Conservation (phyloP, 352 stramenopile species). For the Stephanocyclus meneghinianus region DNA sequence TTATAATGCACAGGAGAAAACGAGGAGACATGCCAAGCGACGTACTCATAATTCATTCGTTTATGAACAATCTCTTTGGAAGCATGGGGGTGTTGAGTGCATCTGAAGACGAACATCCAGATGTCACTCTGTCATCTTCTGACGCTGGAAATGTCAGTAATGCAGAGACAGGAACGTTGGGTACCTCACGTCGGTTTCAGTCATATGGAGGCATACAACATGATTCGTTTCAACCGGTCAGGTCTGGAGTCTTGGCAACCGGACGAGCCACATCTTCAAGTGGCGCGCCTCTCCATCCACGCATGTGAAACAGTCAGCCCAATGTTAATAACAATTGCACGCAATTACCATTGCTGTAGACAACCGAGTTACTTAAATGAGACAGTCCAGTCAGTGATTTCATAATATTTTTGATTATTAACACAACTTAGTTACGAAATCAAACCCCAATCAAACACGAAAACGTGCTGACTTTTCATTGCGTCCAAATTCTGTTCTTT, state of each 20-base stretch:
- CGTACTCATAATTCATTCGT: slow-evolving; percentile 38
- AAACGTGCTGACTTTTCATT: slow-evolving; percentile 1
- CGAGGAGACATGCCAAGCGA: slow-evolving; percentile 31
- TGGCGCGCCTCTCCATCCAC: background rate
- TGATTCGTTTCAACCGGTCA: slow-evolving; percentile 30
- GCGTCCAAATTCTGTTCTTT: slow-evolving; percentile 8
- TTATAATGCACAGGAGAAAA: slow-evolving; percentile 44
- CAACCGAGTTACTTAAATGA: no score
- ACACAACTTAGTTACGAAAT: slow-evolving; percentile 24
- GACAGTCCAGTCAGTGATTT: slow-evolving; percentile 1
- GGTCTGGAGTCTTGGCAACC: background rate
- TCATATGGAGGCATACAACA: slow-evolving; percentile 27
- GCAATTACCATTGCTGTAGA: background rate
- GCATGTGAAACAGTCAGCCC: background rate
- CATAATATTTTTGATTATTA: slow-evolving; percentile 31
- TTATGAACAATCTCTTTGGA: slow-evolving; percentile 49
- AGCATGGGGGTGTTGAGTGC: slow-evolving; percentile 21
- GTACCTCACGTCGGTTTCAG: slow-evolving; percentile 33
- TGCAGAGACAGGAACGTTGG: slow-evolving; percentile 11
- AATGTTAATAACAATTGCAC: no score
- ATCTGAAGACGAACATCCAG: slow-evolving; percentile 17
- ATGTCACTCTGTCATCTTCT: slow-evolving; percentile 4
- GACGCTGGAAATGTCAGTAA: background rate
- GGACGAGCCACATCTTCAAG: slow-evolving; percentile 4
- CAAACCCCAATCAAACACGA: slow-evolving; percentile 29